Percentiles rank a stretch among this genome's conserved stretches.
phyloP scores from a whole-genome alignment of 176 grass and related monocot genomes.

The Zizania latifolia region DNA sequence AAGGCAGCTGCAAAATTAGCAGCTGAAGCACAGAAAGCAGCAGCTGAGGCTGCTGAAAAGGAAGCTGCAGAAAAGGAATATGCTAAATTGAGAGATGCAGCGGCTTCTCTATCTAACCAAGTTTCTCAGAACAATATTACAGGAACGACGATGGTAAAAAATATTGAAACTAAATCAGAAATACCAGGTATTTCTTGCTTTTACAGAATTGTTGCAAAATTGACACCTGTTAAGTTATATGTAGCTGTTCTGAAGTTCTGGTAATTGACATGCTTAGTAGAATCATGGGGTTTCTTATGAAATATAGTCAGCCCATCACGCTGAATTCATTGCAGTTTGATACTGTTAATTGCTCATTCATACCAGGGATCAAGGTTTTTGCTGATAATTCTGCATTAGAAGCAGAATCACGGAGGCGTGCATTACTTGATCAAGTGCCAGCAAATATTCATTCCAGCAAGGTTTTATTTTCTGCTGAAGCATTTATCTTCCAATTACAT shows the following conservation, averaged over 20 bases:
- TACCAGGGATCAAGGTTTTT: conserved; percentile 69
- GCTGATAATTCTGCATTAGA: conserved; percentile 62
- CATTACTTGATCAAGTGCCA: conserved; percentile 58
- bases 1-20: conserved; percentile 69
- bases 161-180: conserved; percentile 3
- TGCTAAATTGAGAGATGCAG: conserved; percentile 43
- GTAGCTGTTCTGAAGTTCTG: neutral
- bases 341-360: conserved; percentile 11
- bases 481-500: neutral
- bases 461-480: conserved; percentile 39
- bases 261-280: neutral
- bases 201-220: neutral
- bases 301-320: neutral
- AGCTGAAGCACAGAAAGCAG: conserved; percentile 55
- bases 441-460: conserved; percentile 49
- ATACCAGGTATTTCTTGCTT: conserved; percentile 15
- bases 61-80: conserved; percentile 68
- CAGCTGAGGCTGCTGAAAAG: conserved; percentile 63
- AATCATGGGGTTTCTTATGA: neutral
- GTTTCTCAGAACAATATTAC: conserved; percentile 16
- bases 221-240: neutral
- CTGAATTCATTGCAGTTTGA: neutral
- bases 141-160: neutral
- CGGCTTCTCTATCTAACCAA: conserved; percentile 25
- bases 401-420: conserved; percentile 52